Evolutionary conservation across 768 basidiomycete genomes (phyloP).

Genomic region (Termitomyces sp.): DNA sequence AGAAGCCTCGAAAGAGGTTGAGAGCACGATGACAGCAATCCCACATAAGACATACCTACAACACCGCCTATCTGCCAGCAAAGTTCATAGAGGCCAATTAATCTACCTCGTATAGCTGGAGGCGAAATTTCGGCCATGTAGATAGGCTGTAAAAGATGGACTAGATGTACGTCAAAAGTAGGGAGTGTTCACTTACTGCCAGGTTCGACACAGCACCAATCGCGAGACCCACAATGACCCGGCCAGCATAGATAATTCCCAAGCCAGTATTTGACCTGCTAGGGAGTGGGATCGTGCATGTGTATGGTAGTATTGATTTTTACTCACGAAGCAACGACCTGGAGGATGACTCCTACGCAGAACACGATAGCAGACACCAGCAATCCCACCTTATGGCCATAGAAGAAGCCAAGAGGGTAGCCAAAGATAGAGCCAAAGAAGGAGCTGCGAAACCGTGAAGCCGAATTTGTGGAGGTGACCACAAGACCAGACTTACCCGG

Average conservation of each 20-base stretch:
- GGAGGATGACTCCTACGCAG: constrained; percentile 32
- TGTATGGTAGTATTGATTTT: background rate
- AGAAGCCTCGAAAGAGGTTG: constrained; percentile 19
- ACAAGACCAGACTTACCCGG: constrained; percentile 22
- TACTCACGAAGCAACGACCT: constrained; percentile 25
- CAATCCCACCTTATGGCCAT: constrained; percentile 31
- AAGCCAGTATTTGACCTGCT: constrained; percentile 25
- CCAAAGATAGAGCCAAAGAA: constrained; percentile 36
- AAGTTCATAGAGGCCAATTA: constrained; percentile 45
- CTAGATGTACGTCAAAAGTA: background rate
- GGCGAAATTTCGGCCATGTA: constrained; percentile 42
- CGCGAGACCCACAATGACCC: constrained; percentile 34
- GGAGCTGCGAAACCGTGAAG: constrained; percentile 16
- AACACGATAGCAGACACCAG: constrained; percentile 30
- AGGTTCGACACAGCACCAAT: constrained; percentile 33
- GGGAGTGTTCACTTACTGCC: constrained; percentile 17
- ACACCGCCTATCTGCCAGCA: constrained; percentile 44
- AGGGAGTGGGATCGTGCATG: background rate
- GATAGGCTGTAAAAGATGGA: constrained; percentile 22
- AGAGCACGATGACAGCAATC: background rate
- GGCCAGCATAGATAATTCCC: constrained; percentile 35
- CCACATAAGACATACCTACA: constrained; percentile 22
- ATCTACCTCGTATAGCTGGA: constrained; percentile 38
- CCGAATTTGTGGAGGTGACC: background rate
- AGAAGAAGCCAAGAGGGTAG: constrained; percentile 31